Base-by-base conservation (phyloP, 2,329 filamentous ascomycete species). In the Fusarium humuli region DNA sequence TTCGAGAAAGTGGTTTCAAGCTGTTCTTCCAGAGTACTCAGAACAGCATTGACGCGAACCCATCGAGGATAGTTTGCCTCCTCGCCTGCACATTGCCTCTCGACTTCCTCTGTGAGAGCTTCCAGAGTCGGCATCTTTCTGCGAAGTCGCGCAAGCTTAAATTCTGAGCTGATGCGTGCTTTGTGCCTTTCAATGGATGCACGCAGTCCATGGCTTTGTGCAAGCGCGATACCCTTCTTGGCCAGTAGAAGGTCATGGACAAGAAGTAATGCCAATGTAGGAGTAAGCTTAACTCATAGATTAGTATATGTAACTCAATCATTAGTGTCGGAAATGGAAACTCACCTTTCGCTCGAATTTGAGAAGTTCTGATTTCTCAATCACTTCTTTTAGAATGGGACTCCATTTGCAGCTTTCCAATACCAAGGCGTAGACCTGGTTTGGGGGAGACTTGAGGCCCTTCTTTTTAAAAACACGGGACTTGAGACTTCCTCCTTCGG, bases 321-420 rank as follows among this genome's bases (percentile, higher is more conserved):
- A 7, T 13, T n/a, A 5, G 30, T 27, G 13, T 37, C 5, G 8
- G 25, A 22, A 14, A 30, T 9, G 81, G 46, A 7, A 16, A 27
- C 42, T 71, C 79, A 96, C 94, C 89, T 97, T 97, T 70, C 89
- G 91, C 83, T 99, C 96, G 12, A 90, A 82, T n/a, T 86, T 86
- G 37, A 98, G 82, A 37, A 98, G 82, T 6, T 89, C 91, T 2
- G 94, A 87, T 70, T 87, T 89, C 73, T 98, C 94, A 76, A 99
- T 89, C n/a, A 98, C 91, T 76, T 97, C 94, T 75, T 94, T 94
- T 49, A 99, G 82, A 5, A 98, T 85, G 6, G 84, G 79, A 74
- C 94, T 96, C 93, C 95, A 98, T 89, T 97, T 98, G 72, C 92
- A 90, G 2, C 93, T 90, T 80, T 98, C 94, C 23, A 91, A 87